Base-by-base conservation (phyloP, 1,284 basidiomycete species). In the Tremellales sp. region DNA sequence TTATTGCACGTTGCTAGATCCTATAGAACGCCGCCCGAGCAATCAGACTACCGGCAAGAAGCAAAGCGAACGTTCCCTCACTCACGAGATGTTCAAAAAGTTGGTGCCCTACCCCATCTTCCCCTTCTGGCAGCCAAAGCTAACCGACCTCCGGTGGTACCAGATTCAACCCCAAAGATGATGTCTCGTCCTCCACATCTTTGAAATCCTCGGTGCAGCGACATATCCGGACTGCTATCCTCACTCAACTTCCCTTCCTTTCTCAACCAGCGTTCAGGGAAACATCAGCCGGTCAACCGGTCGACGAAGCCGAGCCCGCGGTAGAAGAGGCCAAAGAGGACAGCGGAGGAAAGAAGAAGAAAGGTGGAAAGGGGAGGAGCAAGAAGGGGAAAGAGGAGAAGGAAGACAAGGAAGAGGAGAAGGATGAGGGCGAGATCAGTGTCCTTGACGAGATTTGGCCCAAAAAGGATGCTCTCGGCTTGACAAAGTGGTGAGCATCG, bases 171-270 rank as follows among this genome's bases (percentile, higher is more conserved):
- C 80, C 86, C 16, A 83, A 89, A 51, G 83, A 85, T 28, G 94
- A 99, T 68, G 83, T 98, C 54, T 80, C 90, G 32, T 85, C 87
- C 21, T 90, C 93, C 60, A 93, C 91, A n/a, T 87, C 87, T 46
- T 81, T 97, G 56, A 98, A 98, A 74, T 86, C 90, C 25, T 97
- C 92, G 8, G 85, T 92, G 7, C 94, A 97, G 68, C 80, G 95
- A 65, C 81, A 82, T 53, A 92, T 97, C 70, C 84, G 95, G 43
- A 75, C 83, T 27, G 79, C 79, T 48, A 76, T 97, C 27, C 78
- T 94, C 45, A 80, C 84, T 27, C 91, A 97, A 66, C 87, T 90
- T 80, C 88, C 86, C 50, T 80, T 89, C 53, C 67, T 79, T 19
- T 63, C 70, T 2, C 51, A 57, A 41, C 65, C 70, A 3, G 65